These are phyloP conservation scores for Curvularia sp. DNA, from an alignment of 2,329 filamentous ascomycete species.

Conservation along the genomic window DNA sequence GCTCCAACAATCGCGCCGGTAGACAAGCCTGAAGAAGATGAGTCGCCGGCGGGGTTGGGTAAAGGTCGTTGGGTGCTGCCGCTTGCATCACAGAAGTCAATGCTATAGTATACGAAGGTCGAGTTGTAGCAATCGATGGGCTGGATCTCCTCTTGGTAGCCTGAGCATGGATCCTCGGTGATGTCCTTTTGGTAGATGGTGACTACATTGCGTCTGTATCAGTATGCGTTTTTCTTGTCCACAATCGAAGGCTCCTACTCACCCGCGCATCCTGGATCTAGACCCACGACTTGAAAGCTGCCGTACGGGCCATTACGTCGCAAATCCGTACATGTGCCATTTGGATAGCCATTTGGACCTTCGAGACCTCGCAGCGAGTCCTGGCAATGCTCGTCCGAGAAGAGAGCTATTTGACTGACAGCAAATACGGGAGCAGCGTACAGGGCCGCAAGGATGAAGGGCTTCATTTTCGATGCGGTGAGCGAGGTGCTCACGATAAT, in stretches of 20 bases:
- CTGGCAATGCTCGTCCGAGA: conserved; percentile 20
- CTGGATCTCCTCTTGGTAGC: conserved; percentile 13
- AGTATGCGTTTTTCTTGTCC: neutral
- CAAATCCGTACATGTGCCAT: conserved; percentile 27
- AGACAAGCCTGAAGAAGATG: conserved; percentile 8
- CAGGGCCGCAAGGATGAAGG: neutral
- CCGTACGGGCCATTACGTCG: conserved; percentile 20
- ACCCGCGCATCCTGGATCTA: conserved; percentile 38
- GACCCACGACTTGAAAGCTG: conserved; percentile 34
- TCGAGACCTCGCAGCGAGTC: conserved; percentile 18
- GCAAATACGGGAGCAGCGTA: neutral
- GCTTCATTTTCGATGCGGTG: conserved; percentile 2
- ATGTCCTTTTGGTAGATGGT: conserved; percentile 15
- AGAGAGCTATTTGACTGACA: conserved; percentile 20
- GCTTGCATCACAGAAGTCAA: conserved; percentile 13
- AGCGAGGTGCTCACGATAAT: neutral
- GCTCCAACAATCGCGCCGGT: conserved; percentile 12
- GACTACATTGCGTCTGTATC: conserved; percentile 1
- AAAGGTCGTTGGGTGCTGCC: neutral
- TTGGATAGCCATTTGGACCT: conserved; percentile 27
- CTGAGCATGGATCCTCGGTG: conserved; percentile 10
- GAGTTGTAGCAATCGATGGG: conserved; percentile 15
- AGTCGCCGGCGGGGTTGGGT: neutral
- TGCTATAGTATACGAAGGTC: conserved; percentile 16
- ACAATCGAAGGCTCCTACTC: neutral